A percentile compares a stretch with the other conserved stretches of the same genome.
Evolutionary conservation across 148 eudicot genomes (phyloP).

Genomic region (Dianthus caryophyllus): DNA sequence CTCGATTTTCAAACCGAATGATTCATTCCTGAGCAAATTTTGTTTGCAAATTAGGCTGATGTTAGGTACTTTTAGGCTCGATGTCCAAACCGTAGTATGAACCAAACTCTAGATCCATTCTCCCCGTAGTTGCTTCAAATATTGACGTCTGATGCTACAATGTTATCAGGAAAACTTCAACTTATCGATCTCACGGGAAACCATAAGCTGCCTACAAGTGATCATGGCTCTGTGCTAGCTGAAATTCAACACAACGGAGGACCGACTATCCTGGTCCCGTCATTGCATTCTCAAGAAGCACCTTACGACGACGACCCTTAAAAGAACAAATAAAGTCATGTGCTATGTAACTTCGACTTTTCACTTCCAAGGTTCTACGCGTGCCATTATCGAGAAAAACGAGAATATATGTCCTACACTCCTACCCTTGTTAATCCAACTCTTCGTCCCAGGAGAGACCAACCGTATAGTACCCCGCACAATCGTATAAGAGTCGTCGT

Average conservation of each 20-base stretch:
- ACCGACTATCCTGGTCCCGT: constrained; percentile 34
- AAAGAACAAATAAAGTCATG: constrained; percentile 5
- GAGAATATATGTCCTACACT: too few species aligned
- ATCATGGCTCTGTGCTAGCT: constrained; percentile 37
- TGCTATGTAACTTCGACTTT: background rate
- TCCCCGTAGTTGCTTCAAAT: too few species aligned
- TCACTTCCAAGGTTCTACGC: background rate
- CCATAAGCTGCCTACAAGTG: constrained; percentile 28
- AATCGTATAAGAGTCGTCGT: too few species aligned
- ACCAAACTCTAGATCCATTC: too few species aligned
- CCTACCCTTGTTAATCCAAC: background rate
- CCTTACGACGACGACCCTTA: constrained; percentile 83
- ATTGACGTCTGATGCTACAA: background rate
- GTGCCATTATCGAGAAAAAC: too few species aligned
- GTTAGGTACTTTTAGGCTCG: too few species aligned
- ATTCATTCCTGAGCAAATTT: too few species aligned
- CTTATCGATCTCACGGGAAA: constrained; percentile 73
- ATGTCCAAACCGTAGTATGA: too few species aligned
- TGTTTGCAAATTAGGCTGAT: too few species aligned
- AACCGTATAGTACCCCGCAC: too few species aligned
- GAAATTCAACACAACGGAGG: constrained; percentile 54
- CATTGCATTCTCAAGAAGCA: constrained; percentile 31
- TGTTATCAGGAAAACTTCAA: constrained; percentile 61
- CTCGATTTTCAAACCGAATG: too few species aligned
- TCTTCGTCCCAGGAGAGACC: background rate